Evolutionary conservation across 208 protist genomes (phyloP).

Genomic region (Balamuthia mandrillaris): DNA sequence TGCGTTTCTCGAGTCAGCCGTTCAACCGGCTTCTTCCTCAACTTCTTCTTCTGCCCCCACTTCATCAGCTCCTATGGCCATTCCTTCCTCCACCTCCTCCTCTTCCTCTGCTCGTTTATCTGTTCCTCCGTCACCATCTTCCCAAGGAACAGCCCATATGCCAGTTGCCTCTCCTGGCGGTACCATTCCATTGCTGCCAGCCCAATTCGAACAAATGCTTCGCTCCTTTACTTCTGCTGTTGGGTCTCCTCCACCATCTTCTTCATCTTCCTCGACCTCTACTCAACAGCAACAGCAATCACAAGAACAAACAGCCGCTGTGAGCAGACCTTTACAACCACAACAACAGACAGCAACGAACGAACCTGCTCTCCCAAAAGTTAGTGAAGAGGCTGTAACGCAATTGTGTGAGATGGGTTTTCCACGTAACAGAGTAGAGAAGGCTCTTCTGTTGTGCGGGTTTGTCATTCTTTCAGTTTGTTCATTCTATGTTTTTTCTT

Average conservation of each 20-base stretch:
- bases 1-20: too few relatives aligned
- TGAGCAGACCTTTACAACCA: background rate
- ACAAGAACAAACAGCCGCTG: background rate
- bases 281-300: background rate
- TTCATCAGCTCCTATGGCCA: too few relatives aligned
- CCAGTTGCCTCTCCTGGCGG: too few relatives aligned
- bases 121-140: too few relatives aligned
- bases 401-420: constrained; percentile 4
- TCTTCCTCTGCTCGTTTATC: too few relatives aligned
- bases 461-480: background rate
- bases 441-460: background rate
- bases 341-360: too few relatives aligned
- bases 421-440: background rate
- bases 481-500: background rate
- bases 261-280: background rate
- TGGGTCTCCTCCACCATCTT: background rate
- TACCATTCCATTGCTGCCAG: too few relatives aligned
- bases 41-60: too few relatives aligned
- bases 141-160: too few relatives aligned
- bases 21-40: too few relatives aligned
- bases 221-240: background rate
- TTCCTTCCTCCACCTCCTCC: too few relatives aligned
- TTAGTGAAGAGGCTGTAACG: background rate
- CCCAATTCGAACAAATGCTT: too few relatives aligned
- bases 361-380: background rate